Evolutionary conservation across 345 rosid genomes (phyloP), one percentile per base, ranked within the genome.

Genomic region (Rhodamnia rubescens): DNA sequence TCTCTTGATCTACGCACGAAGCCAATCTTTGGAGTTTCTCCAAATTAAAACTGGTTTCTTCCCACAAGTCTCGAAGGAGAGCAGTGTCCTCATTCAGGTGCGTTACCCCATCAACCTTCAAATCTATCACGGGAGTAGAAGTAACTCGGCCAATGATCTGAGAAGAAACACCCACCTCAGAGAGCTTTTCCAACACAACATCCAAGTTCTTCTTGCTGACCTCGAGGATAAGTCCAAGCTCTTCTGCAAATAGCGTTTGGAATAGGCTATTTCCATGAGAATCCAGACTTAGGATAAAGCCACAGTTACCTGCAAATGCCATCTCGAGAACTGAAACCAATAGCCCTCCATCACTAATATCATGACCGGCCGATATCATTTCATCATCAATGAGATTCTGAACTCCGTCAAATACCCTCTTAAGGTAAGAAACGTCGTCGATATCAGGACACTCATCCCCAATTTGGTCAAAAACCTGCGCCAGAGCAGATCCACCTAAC

Each of bases 341-440:
- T n/a, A 94, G 88, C 84, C 98, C 99, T 75, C 99, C 99, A 88
- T 96, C 99, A 75, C 99, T 95, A 55, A 96, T 94, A 88, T 96
- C 99, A 58, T 96, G 99, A 81, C 98, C 99, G 4, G 99, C 95
- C 53, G 95, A 95, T 86, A 94, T 90, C 85, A 95, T 88, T 54
- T 90, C 90, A n/a, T 91, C 90, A 16, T 85, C 89, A 53, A 96
- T 86, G 57, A 96, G 95, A 89, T 91, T 89, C 88, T 96, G 99
- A 87, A 94, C 91, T 74, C 92, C 90, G 47, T 92, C 94, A 56
- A 96, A 96, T 57, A 90, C 94, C 82, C 89, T 92, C 90, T 94
- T 92, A 42, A 94, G 93, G 88, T 92, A 96, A 52, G 90, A 83
- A 87, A 95, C 95, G 88, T 93, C 98, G 29, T 96, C 99, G 49